Evolutionary conservation across 2,329 filamentous ascomycete genomes (phyloP).

Genomic region (Aureobasidium sp.): DNA sequence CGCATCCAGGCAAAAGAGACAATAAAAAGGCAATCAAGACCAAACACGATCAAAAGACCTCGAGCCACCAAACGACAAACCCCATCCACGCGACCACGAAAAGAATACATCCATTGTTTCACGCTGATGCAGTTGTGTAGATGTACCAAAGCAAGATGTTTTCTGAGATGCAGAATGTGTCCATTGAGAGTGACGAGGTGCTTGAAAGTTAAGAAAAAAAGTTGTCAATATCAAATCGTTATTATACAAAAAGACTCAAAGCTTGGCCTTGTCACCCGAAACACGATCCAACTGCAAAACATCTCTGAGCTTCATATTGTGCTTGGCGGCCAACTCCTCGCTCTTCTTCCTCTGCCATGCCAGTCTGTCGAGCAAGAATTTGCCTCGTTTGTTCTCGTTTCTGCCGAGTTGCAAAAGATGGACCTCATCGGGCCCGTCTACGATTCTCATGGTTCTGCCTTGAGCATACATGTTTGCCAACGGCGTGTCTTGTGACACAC

Average conservation of each 20-base stretch:
- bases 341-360: conserved; percentile 58
- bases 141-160: no score
- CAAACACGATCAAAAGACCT: background rate
- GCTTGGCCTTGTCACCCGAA: conserved; percentile 34
- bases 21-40: background rate
- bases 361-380: conserved; percentile 52
- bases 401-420: conserved; percentile 74
- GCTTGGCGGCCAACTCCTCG: conserved; percentile 57
- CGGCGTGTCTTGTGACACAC: conserved; percentile 90
- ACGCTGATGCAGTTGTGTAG: no score
- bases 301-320: conserved; percentile 42
- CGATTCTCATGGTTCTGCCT: conserved; percentile 30
- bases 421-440: conserved; percentile 92
- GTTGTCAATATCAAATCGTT: background rate
- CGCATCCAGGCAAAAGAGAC: background rate
- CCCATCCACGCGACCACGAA: no score
- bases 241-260: conserved; percentile 24
- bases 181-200: no score
- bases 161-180: no score
- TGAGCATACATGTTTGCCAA: conserved; percentile 54
- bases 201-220: no score
- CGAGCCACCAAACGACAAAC: background rate
- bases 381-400: conserved; percentile 69
- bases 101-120: no score
- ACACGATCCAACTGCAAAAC: conserved; percentile 36